Evolutionary conservation across 768 basidiomycete species (phyloP), one percentile per base, ranked within the genome.

Genomic region (Lentinula raphanica): DNA sequence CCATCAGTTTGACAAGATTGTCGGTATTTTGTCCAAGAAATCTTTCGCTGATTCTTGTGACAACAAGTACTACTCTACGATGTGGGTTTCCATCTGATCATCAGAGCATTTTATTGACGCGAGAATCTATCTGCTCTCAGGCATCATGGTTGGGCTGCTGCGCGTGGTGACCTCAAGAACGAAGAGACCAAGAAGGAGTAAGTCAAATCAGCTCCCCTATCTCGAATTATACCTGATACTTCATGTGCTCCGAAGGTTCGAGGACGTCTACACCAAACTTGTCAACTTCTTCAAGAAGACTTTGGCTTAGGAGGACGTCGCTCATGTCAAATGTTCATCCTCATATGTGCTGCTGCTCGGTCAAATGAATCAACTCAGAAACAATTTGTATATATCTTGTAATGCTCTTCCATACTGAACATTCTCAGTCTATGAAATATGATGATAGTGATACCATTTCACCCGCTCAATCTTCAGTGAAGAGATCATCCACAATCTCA

Each of bases 71-170:
- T 84, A 82, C 60, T 49, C 71, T 2, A 76, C 74, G 60, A 80
- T 81, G 77, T 79, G 58, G 45, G 68, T 67, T 17, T 46, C 42
- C 21, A 13, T 45, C 51, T 53, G 13, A 59, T 3, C 29, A 42
- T 51, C 23, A 8, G 3, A 32, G 8, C 28, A 31, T 21, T 25
- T 53, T 58, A 7, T 49, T 19, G 6, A 27, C 25, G 38, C n/a
- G 32, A 44, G 1, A 21, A 21, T 17, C 1, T 6, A 17, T 5
- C 19, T 44, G 17, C 13, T 39, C 31, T 48, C 57, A 83, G 81
- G 72, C 79, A 79, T 71, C 85, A 87, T 62, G 85, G 85, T 32
- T 88, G 79, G 74, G 82, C 85, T 4, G 86, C 83, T 19, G 85
- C 86, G 3, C 74, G 85, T 48, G 85, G 76, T 1, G 72, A 87